phyloP scores from a whole-genome alignment of 1,284 basidiomycete genomes.

The Malassezia restricta region DNA sequence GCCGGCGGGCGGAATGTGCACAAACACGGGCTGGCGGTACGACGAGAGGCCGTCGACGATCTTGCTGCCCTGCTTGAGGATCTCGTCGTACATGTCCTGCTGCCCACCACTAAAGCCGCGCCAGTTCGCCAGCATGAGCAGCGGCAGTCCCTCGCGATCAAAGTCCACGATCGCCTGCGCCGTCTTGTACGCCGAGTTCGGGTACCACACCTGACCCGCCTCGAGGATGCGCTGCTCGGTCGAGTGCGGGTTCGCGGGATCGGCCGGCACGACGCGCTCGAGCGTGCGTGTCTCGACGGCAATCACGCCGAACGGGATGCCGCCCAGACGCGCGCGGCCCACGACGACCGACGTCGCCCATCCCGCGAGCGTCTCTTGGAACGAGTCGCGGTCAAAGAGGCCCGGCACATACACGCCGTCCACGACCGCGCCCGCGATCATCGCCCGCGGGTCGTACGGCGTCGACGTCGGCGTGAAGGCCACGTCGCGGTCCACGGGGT shows the following conservation, averaged over 20 bases:
- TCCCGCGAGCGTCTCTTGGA: conserved; percentile 70
- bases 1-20: conserved; percentile 96
- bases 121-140: conserved; percentile 99
- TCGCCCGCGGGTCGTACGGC: conserved; percentile 92
- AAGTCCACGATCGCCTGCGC: conserved; percentile 98
- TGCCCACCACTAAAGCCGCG: conserved; percentile 99
- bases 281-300: conserved; percentile 96
- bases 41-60: conserved; percentile 94
- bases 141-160: conserved; percentile 85
- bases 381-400: conserved; percentile 93
- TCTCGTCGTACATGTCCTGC: conserved; percentile 68
- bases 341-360: conserved; percentile 51
- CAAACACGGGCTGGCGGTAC: conserved; percentile 97
- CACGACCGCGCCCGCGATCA: conserved; percentile 83
- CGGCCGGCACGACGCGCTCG: conserved; percentile 90
- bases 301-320: conserved; percentile 94
- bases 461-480: conserved; percentile 70
- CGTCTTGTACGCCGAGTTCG: conserved; percentile 99
- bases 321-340: conserved; percentile 87
- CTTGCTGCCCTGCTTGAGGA: conserved; percentile 48
- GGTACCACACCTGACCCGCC: conserved; percentile 98
- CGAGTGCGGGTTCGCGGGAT: conserved; percentile 95
- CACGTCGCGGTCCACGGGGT: conserved; percentile 80
- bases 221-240: conserved; percentile 98
- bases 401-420: conserved; percentile 54